Evolutionary conservation across 148 eudicot species (phyloP).

Genomic region (Fagopyrum tataricum): DNA sequence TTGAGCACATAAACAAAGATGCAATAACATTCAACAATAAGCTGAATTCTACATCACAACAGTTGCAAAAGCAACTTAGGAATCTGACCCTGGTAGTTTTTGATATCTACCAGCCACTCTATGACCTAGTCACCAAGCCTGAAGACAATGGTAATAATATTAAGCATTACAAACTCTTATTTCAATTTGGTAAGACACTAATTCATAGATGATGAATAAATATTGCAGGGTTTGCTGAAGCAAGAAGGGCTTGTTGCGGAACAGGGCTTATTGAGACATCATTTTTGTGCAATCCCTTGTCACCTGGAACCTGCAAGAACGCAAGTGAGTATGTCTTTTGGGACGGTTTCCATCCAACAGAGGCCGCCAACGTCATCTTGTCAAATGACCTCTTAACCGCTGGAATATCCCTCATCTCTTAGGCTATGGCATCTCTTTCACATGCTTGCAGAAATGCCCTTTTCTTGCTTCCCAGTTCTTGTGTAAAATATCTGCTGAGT

Average conservation of each 20-base stretch:
- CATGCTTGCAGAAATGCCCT: not conserved
- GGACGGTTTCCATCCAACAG: constrained; percentile 89
- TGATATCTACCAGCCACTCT: constrained; percentile 53
- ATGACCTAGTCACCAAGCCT: constrained; percentile 39
- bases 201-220: not conserved
- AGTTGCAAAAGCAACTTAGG: constrained; percentile 30
- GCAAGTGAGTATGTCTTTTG: constrained; percentile 65
- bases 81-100: constrained; percentile 51
- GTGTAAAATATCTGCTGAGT: not conserved
- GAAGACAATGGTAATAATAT: constrained; percentile 41
- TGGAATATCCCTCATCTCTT: constrained; percentile 45
- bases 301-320: constrained; percentile 66
- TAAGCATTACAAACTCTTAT: not conserved
- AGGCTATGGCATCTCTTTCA: constrained; percentile 2
- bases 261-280: constrained; percentile 81
- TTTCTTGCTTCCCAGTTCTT: not conserved
- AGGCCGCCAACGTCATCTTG: constrained; percentile 59
- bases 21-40: constrained; percentile 42
- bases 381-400: constrained; percentile 54
- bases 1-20: constrained; percentile 39
- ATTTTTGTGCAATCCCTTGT: constrained; percentile 57
- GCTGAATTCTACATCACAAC: constrained; percentile 46
- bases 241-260: constrained; percentile 78
- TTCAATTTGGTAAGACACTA: not conserved
- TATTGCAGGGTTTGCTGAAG: constrained; percentile 58